phyloP scores from a whole-genome alignment of 495 filamentous ascomycete genomes.

The Copromyces sp. region DNA sequence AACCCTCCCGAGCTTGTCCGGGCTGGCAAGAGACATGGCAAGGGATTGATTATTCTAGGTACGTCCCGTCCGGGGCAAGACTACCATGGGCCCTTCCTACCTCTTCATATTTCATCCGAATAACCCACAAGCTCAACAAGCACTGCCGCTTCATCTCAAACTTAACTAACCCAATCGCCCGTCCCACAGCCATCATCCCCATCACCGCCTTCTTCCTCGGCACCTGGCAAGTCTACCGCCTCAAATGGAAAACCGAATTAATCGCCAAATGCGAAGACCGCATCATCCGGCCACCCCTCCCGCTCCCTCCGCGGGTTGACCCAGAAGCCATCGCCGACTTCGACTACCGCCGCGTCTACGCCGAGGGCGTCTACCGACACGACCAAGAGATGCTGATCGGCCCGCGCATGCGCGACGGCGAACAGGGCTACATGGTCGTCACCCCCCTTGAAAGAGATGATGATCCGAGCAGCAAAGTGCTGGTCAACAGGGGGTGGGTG shows the following conservation, averaged over 20 bases:
- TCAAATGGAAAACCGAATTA: conserved; percentile 86
- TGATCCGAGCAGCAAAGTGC: conserved; percentile 41
- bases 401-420: conserved; percentile 76
- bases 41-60: conserved; percentile 74
- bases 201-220: conserved; percentile 83
- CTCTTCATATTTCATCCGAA: not conserved
- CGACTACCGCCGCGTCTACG: conserved; percentile 77
- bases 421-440: conserved; percentile 82
- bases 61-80: conserved; percentile 1
- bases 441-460: conserved; percentile 71
- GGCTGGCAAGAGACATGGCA: conserved; percentile 60
- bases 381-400: conserved; percentile 95
- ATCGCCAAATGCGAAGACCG: conserved; percentile 87
- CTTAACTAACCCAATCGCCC: not conserved
- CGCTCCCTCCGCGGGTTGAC: conserved; percentile 75
- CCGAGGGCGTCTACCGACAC: conserved; percentile 67
- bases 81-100: not conserved
- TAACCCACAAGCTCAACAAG: not conserved
- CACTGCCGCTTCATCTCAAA: not conserved
- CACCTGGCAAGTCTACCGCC: conserved; percentile 90
- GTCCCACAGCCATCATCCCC: conserved; percentile 66
- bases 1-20: conserved; percentile 70
- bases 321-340: conserved; percentile 72
- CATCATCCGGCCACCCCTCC: conserved; percentile 73
- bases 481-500: conserved; percentile 90